phyloP scores from a whole-genome alignment of 2,329 filamentous ascomycete species.

The Chrysosporium queenslandicum region DNA sequence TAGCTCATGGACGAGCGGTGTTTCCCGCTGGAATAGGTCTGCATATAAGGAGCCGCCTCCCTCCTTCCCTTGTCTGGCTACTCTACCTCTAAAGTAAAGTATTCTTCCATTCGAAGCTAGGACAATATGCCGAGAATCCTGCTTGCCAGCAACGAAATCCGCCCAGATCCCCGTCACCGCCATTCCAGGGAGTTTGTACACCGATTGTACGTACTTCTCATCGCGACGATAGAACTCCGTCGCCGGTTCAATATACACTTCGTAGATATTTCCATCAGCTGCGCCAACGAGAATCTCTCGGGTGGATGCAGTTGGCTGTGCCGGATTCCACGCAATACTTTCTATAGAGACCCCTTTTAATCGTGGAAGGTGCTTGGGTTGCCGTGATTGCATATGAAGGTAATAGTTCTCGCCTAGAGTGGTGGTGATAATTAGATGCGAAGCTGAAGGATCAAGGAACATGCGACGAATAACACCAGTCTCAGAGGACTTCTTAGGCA shows the following conservation, averaged over 20 bases:
- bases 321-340: constrained; percentile 88
- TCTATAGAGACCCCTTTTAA: constrained; percentile 82
- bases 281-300: constrained; percentile 86
- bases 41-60: constrained; percentile 78
- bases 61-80: constrained; percentile 62
- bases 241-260: constrained; percentile 86
- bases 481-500: constrained; percentile 86
- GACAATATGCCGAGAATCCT: constrained; percentile 66
- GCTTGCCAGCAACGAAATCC: constrained; percentile 57
- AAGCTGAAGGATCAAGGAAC: constrained; percentile 95
- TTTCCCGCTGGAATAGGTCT: constrained; percentile 77
- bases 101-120: constrained; percentile 69
- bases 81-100: constrained; percentile 69
- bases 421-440: constrained; percentile 84
- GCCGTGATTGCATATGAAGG: constrained; percentile 85
- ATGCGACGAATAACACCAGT: constrained; percentile 87
- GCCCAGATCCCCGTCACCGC: constrained; percentile 79
- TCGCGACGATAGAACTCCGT: constrained; percentile 93
- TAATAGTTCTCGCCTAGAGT: constrained; percentile 94
- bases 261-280: constrained; percentile 89
- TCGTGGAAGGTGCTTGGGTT: constrained; percentile 69
- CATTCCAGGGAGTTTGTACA: constrained; percentile 74
- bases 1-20: constrained; percentile 65
- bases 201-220: constrained; percentile 76
- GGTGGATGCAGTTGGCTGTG: constrained; percentile 82